These are phyloP conservation scores for Leishmania braziliensis DNA, from an alignment of 208 protist genomes.

Conservation along the genomic window DNA sequence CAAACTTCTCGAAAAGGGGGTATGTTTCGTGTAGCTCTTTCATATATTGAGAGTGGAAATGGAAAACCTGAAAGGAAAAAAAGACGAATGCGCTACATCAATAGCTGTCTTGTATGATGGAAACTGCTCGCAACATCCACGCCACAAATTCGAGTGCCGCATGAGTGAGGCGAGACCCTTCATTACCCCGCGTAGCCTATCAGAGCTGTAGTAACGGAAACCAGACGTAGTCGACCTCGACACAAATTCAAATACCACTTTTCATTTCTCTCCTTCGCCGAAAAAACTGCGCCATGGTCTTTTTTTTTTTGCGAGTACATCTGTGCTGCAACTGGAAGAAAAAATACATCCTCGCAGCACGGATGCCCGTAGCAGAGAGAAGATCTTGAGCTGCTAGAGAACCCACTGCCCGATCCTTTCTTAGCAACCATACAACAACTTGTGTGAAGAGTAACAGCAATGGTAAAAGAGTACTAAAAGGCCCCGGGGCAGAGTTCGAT, in stretches of 20 bases:
- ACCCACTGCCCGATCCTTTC: not conserved
- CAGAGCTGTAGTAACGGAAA: not conserved
- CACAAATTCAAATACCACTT: not conserved
- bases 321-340: not conserved
- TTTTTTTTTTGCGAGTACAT: not conserved
- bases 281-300: not conserved
- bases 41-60: not conserved
- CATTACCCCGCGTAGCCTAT: not conserved
- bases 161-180: not conserved
- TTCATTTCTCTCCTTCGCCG: not conserved
- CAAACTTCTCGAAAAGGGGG: not conserved
- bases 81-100: not conserved
- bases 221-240: not conserved
- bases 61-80: not conserved
- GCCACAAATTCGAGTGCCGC: not conserved
- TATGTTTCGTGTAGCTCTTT: not conserved
- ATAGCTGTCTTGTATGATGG: not conserved
- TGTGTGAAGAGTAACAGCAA: not conserved
- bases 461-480: slow-evolving; percentile 2
- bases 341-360: not conserved
- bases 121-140: not conserved
- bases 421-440: not conserved
- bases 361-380: not conserved
- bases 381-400: not conserved
- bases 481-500: not conserved